Percentiles rank a stretch among this genome's conserved stretches.
Evolutionary conservation across 2,329 filamentous ascomycete genomes (phyloP).

Genomic region (Hymenotorrendiella dingleyae): DNA sequence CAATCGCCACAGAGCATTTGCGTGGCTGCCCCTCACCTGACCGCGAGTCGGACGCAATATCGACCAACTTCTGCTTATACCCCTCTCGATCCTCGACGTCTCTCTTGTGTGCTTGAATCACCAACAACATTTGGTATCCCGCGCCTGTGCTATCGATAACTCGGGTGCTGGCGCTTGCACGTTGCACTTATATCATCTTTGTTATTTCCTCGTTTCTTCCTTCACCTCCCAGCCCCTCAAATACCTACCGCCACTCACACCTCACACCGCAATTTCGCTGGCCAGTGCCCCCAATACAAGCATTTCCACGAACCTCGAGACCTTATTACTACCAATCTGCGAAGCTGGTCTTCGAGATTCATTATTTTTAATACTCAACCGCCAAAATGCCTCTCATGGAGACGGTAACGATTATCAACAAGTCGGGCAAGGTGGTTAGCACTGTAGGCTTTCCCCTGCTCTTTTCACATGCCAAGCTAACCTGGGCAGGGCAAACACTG

Average conservation of each 20-base stretch:
- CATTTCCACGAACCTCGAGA: constrained; percentile 11
- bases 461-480: constrained; percentile 14
- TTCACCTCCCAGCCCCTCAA: constrained; percentile 3
- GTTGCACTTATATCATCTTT: too few relatives aligned
- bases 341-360: constrained; percentile 24
- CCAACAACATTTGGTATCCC: too few relatives aligned
- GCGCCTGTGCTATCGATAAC: constrained; percentile 6
- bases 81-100: too few relatives aligned
- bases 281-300: neutral
- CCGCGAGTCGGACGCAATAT: neutral
- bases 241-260: constrained; percentile 5
- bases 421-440: constrained; percentile 84
- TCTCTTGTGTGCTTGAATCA: too few relatives aligned
- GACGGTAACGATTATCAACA: constrained; percentile 86
- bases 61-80: neutral
- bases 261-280: constrained; percentile 7
- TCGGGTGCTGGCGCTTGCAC: constrained; percentile 1
- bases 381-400: constrained; percentile 45
- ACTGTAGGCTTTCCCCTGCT: constrained; percentile 51
- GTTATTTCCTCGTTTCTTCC: constrained; percentile 10
- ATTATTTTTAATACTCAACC: constrained; percentile 8
- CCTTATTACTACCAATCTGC: constrained; percentile 5
- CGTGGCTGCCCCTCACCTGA: constrained; percentile 10
- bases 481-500: constrained; percentile 73
- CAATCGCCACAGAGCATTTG: constrained; percentile 21